phyloP scores from a whole-genome alignment of 371 early-diverging fungal genomes.

The Zychaea mexicana region DNA sequence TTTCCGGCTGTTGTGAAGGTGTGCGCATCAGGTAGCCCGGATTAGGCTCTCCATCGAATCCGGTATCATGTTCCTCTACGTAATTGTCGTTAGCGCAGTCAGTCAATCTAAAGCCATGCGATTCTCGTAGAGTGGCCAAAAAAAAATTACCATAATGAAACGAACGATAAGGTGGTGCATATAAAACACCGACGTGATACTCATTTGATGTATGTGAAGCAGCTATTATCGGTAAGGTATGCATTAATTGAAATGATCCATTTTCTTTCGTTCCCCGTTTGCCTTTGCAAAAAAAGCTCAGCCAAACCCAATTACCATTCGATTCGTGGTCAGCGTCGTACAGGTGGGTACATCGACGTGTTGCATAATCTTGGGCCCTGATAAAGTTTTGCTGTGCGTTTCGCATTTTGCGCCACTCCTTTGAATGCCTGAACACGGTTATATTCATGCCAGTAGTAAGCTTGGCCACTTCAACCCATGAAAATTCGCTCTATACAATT shows the following conservation, averaged over 20 bases:
- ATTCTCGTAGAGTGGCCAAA: not conserved
- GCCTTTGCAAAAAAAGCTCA: no score
- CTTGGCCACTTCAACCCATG: slow-evolving; percentile 79
- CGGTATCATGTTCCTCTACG: not conserved
- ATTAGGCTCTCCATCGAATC: not conserved
- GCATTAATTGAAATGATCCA: no score
- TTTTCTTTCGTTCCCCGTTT: no score
- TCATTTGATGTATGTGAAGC: slow-evolving; percentile 9
- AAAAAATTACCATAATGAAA: slow-evolving; percentile 35
- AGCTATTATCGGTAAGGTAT: not conserved
- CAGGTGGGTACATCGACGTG: slow-evolving; percentile 65
- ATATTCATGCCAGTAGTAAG: slow-evolving; percentile 62
- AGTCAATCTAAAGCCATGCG: not conserved
- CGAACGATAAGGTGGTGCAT: slow-evolving; percentile 59
- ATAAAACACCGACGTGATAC: slow-evolving; percentile 60
- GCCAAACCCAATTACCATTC: slow-evolving; percentile 12
- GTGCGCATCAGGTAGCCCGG: not conserved
- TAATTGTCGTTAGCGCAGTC: not conserved
- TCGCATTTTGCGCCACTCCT: slow-evolving; percentile 58
- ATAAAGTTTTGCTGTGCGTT: slow-evolving; percentile 67
- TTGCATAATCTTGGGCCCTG: slow-evolving; percentile 64
- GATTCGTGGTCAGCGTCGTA: slow-evolving; percentile 43
- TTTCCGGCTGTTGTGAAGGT: slow-evolving; percentile 2
- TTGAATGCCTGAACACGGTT: slow-evolving; percentile 61
- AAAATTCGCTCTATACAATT: slow-evolving; percentile 25